These are phyloP conservation scores for Mycena floridula DNA, from an alignment of 768 basidiomycete species.

Conservation along the genomic window DNA sequence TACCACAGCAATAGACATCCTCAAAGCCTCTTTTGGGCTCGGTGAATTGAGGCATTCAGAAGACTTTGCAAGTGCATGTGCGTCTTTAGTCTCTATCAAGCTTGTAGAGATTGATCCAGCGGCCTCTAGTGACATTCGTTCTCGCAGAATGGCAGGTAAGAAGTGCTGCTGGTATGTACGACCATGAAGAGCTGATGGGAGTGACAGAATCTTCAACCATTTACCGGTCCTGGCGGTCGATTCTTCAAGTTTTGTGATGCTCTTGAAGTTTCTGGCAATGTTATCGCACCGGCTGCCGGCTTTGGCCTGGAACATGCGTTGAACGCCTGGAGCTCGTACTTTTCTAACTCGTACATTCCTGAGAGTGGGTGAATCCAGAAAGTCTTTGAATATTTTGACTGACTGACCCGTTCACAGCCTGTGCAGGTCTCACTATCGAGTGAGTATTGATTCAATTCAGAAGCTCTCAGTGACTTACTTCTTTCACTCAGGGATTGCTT, in stretches of 20 bases:
- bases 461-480: slow-evolving; percentile 20
- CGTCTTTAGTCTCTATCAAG: too few species aligned
- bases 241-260: slow-evolving; percentile 67
- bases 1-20: slow-evolving; percentile 35
- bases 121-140: slow-evolving; percentile 39
- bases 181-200: slow-evolving; percentile 54
- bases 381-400: too few species aligned
- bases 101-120: slow-evolving; percentile 66
- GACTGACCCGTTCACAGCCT: too few species aligned
- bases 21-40: slow-evolving; percentile 58
- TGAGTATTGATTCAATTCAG: not conserved
- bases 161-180: slow-evolving; percentile 18
- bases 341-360: slow-evolving; percentile 17
- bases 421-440: not conserved
- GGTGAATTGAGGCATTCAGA: too few species aligned
- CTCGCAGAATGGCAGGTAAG: slow-evolving; percentile 9
- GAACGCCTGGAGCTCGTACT: slow-evolving; percentile 54
- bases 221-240: slow-evolving; percentile 32
- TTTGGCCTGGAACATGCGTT: slow-evolving; percentile 62
- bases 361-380: too few species aligned
- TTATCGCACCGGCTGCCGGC: slow-evolving; percentile 40
- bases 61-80: too few species aligned
- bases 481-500: slow-evolving; percentile 25
- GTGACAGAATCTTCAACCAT: slow-evolving; percentile 59
- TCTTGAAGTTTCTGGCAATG: slow-evolving; percentile 55